Percentiles rank a stretch among this genome's conserved stretches.
These are phyloP conservation scores for Arabis hirsuta DNA, from an alignment of 345 rosid species.

Conservation along the genomic window DNA sequence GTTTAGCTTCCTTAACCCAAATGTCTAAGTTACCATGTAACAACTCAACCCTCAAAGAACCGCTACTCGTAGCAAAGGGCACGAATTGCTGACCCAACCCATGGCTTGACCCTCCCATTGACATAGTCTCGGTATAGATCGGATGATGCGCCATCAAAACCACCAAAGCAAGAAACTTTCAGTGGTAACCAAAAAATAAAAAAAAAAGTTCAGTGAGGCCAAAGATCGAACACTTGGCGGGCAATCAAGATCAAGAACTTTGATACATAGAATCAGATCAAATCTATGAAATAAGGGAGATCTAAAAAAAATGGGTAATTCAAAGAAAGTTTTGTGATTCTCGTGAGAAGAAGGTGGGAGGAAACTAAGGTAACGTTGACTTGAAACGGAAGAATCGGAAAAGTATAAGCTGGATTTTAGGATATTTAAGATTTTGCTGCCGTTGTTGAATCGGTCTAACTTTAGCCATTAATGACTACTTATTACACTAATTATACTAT, in stretches of 20 bases:
- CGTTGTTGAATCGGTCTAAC: constrained; percentile 37
- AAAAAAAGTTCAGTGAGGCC: constrained; percentile 6
- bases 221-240: constrained; percentile 32
- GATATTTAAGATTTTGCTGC: constrained; percentile 22
- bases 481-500: not conserved
- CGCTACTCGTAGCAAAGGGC: constrained; percentile 60
- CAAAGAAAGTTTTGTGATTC: not conserved
- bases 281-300: constrained; percentile 13
- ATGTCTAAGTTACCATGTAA: constrained; percentile 88
- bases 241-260: constrained; percentile 16
- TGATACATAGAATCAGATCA: not conserved
- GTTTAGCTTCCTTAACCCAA: constrained; percentile 81
- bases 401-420: constrained; percentile 8
- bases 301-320: constrained; percentile 9
- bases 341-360: constrained; percentile 31
- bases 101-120: constrained; percentile 75
- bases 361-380: constrained; percentile 34
- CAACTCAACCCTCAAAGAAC: constrained; percentile 56
- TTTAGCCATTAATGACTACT: constrained; percentile 23
- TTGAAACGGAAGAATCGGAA: constrained; percentile 39
- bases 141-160: constrained; percentile 53
- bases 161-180: constrained; percentile 25
- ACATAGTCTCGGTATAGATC: constrained; percentile 48
- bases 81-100: constrained; percentile 58
- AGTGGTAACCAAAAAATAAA: not conserved